Base-by-base conservation (phyloP, 805 yeast genomes). In the Citeromyces matritensis region DNA sequence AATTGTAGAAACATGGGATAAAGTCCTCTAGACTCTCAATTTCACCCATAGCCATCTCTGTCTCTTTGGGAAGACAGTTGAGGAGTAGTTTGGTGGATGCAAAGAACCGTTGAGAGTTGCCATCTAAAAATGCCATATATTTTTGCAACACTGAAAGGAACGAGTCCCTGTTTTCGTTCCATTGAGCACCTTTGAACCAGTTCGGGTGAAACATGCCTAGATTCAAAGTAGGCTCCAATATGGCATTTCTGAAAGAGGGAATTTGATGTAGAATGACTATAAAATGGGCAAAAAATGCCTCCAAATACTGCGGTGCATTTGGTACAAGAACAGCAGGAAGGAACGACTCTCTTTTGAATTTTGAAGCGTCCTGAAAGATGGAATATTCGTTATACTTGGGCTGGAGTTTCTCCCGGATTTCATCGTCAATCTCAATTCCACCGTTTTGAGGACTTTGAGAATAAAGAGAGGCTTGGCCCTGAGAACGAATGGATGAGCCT, bases 201-300 rank as follows among this genome's bases (percentile, higher is more conserved):
- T 60, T 48, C 3, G 48, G 45, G 3, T 41, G 37, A 35, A 50
- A 56, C n/a, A 47, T 42, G 24, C 48, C 53, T 4, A 11, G 24
- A 2, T 41, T 37, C 31, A 55, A 42, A 17, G 6, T 17, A 7
- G 21, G 21, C 7, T 17, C 21, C 7, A 17, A 7, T 2, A 63
- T 37, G 0, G 43, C 33, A 26, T 48, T 47, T 10, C 53, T 47
- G 23, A 65, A 51, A 4, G 34, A 34, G 1, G 60, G 51, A 6
- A 60, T 44, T 29, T 55, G 51, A n/a, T 57, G 51, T 5, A 65
- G 38, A 5, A 60, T 48, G 42, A 51, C 51, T 19, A 65, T 35
- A 11, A 65, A 27, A 1, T 70, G 60, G 3, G 61, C 60, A 40
- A 63, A 44, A 37, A 58, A 56, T 13, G 58, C 54, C 37, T 60